Base-by-base conservation (phyloP, 805 yeast genomes). In the Pichia phayaonensis region DNA sequence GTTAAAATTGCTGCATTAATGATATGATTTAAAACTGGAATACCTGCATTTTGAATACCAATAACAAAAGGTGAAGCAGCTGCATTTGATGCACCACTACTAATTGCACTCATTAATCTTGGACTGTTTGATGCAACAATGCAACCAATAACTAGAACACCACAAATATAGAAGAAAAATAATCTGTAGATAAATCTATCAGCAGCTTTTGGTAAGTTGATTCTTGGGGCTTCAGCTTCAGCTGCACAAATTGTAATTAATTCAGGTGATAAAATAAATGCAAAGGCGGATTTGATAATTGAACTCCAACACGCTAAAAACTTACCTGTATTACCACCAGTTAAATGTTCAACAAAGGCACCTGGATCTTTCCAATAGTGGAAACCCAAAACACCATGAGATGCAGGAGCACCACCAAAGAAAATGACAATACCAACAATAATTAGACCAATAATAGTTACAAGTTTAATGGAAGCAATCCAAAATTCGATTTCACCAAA, bases 41-140 rank as follows among this genome's bases (percentile, higher is more conserved):
- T 86, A 46, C 78, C 73, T 18, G 88, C 86, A 57, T 74, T 76
- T 60, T 79, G 79, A 60, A 88, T 83, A 49, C 95, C 96, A 63
- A 87, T 83, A 48, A 87, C 92, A 60, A 86, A 89, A 34, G 96
- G 96, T 16, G 95, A 85, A 21, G 92, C 92, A 44, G 83, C 79
- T 6, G 95, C 94, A 55, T 81, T 79, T 2, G 65, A 53, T 10
- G 64, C 45, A 55, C 80, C 82, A 39, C 70, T 65, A 7, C 70
- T 70, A 55, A 76, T 64, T 12, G 76, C 77, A 44, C 54, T 57
- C 54, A 76, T 64, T 52, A 83, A 70, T 45, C 71, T 67, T 22
- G 72, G 67, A 59, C 81, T 81, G 45, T 70, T 72, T 45, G 72
- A 73, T 44, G 80, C 72, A 47, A 81, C 87, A 54, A 82, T 75